phyloP scores from a whole-genome alignment of 2,329 filamentous ascomycete species.

The Neodidymelliopsis sp. region DNA sequence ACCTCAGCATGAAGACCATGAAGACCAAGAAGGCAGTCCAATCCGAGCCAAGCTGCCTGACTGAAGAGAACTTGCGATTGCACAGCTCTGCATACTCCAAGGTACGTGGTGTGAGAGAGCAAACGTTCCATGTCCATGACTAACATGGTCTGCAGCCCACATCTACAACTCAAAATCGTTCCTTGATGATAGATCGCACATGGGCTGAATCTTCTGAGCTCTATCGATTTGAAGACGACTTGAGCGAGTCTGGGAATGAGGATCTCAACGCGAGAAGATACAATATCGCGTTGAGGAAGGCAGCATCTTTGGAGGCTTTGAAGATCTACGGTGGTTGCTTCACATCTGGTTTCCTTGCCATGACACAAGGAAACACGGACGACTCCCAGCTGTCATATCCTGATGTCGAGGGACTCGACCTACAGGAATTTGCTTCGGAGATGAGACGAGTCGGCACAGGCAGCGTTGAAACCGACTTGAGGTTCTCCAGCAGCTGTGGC shows the following conservation, averaged over 20 bases:
- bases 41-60: conserved; percentile 23
- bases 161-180: conserved; percentile 15
- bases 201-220: conserved; percentile 20
- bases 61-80: conserved; percentile 42
- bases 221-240: conserved; percentile 31
- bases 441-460: conserved; percentile 25
- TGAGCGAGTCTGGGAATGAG: conserved; percentile 32
- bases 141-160: conserved; percentile 21
- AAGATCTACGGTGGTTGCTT: conserved; percentile 44
- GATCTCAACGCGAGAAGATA: conserved; percentile 26
- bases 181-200: conserved; percentile 28
- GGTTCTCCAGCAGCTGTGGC: conserved; percentile 25
- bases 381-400: conserved; percentile 23
- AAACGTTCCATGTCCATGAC: not conserved
- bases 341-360: conserved; percentile 40
- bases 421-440: conserved; percentile 34
- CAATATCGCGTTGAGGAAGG: conserved; percentile 31
- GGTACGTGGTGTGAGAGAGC: conserved; percentile 29
- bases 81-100: conserved; percentile 36
- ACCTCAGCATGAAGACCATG: conserved; percentile 7
- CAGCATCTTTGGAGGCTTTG: conserved; percentile 39
- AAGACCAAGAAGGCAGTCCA: conserved; percentile 12
- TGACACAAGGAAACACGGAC: conserved; percentile 34
- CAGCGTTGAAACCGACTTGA: conserved; percentile 21
- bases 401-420: conserved; percentile 37